These are phyloP conservation scores for Physocladia obscura DNA, from an alignment of 192 early-diverging fungal genomes.

Conservation along the genomic window DNA sequence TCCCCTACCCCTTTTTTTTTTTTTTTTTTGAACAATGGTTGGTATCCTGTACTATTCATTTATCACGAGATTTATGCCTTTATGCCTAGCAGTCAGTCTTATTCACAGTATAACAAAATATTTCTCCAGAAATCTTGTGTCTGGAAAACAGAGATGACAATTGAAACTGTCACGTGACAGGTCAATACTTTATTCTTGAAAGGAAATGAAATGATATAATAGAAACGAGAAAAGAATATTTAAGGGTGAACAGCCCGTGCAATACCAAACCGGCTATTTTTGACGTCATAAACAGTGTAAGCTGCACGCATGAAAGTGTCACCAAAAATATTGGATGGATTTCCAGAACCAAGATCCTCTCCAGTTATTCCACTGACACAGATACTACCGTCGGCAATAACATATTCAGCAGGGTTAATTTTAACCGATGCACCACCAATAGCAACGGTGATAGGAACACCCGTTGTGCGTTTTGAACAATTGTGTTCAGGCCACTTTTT, in stretches of 20 bases:
- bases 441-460: slow-evolving; percentile 8
- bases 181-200: too few species aligned
- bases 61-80: too few species aligned
- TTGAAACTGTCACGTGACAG: too few species aligned
- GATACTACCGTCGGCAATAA: background rate
- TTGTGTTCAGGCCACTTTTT: background rate
- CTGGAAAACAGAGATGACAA: too few species aligned
- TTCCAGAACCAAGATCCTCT: background rate
- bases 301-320: slow-evolving; percentile 34
- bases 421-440: background rate
- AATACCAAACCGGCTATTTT: slow-evolving; percentile 30
- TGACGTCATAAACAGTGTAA: slow-evolving; percentile 43
- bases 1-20: too few species aligned
- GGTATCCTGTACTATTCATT: too few species aligned
- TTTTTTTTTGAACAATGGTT: too few species aligned
- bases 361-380: slow-evolving; percentile 34
- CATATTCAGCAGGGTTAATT: slow-evolving; percentile 16
- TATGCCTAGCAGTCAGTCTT: too few species aligned
- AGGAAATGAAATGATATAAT: too few species aligned
- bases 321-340: slow-evolving; percentile 30
- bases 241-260: slow-evolving; percentile 25
- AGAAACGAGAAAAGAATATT: too few species aligned
- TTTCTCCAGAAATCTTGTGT: too few species aligned
- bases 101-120: too few species aligned
- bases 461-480: background rate